Base-by-base conservation (phyloP, 2,329 filamentous ascomycete genomes). In the Helotiales sp. region DNA sequence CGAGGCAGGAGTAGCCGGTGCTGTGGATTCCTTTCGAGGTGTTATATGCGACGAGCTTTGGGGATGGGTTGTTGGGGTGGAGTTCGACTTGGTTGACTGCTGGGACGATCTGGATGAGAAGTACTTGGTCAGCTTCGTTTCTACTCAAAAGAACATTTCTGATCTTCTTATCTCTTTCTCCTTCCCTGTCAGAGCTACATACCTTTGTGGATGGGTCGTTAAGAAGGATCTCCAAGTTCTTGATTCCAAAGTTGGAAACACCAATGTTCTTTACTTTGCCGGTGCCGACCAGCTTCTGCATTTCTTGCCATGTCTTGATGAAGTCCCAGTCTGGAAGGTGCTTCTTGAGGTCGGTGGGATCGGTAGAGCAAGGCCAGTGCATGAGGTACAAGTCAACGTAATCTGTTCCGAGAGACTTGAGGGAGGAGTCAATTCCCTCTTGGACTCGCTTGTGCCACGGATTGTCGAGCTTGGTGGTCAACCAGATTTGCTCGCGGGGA, bases 391-490 rank as follows among this genome's bases (percentile, higher is more conserved):
- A 80, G 77, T 92, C 90, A 68, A 92, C 82, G 73, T 92, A 91
- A 72, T 89, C 86, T 20, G 83, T 83, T 52, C 86, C 86, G 20
- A 92, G 82, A 72, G 84, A 85, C 77, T 86, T 82, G 66, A 91
- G 81, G 11, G 87, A 89, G 62, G 81, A 80, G 66, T 86, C 82
- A 64, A 92, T 82, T 26, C 85, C 89, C 76, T 89, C 86, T 45
- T 83, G 80, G 30, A 90, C 89, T 69, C 86, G 84, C 80, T 91
- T 88, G 81, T 93, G 91, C 86, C 89, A 91, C 60, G 89, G 85
- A 84, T 94, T 93, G 83, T 92, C 87, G 63, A 95, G 87, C 85
- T 96, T 96, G 74, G 91, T 93, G 61, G 92, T 95, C 66, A 92
- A 79, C 85, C 87, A 92, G 77, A 91, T 87, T 74, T 91, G 81